Percentiles rank a stretch among this genome's conserved stretches.
Conservation (phyloP, 202 grass and related monocot genomes). For the Hordeum pubiflorum region DNA sequence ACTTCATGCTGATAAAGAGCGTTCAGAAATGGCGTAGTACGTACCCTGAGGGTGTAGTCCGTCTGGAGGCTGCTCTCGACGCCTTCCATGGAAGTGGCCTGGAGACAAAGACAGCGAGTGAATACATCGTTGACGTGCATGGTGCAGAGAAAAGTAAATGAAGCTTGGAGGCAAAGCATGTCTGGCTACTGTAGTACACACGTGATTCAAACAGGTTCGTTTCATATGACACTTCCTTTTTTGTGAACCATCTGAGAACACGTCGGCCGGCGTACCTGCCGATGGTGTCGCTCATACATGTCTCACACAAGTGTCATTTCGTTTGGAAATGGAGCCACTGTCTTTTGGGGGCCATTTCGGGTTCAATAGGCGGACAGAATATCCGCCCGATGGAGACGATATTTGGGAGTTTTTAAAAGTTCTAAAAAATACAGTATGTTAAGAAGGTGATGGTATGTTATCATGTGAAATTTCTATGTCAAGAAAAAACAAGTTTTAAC, state of each 20-base stretch:
- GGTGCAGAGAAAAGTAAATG: not conserved
- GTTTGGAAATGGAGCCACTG: not conserved
- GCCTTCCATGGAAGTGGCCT: conserved; percentile 91
- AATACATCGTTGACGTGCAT: not conserved
- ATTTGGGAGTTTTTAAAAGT: no score
- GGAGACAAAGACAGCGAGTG: not conserved
- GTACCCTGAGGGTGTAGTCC: conserved; percentile 87
- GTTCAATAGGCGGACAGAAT: no score
- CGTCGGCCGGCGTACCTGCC: not conserved
- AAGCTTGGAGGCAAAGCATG: conserved; percentile 4
- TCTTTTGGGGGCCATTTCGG: no score
- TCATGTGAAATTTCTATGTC: no score
- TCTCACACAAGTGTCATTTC: not conserved
- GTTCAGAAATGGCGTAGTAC: not conserved
- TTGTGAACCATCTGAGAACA: not conserved
- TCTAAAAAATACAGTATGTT: no score
- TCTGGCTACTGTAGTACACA: no score
- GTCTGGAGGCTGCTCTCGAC: conserved; percentile 91
- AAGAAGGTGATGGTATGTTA: no score
- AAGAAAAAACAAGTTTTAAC: no score
- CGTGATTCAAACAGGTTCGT: not conserved
- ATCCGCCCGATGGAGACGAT: no score
- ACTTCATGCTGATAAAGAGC: not conserved
- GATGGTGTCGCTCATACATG: not conserved
- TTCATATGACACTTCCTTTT: not conserved